Base-by-base conservation (phyloP, 148 eudicot species). In the Persicaria maculosa region DNA sequence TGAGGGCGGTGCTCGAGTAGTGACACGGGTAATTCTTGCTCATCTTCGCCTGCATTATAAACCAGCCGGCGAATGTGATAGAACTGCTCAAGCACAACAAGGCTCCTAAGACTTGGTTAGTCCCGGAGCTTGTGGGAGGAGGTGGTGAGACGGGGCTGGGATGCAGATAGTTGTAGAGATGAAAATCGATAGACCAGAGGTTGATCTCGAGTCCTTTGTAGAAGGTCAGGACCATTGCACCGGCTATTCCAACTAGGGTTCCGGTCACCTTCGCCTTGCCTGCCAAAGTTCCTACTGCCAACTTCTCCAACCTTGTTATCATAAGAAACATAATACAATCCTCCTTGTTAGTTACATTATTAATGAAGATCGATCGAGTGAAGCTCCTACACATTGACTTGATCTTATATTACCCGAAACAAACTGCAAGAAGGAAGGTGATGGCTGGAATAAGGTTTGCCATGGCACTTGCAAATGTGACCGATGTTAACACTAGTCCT, bases 181-280 rank as follows among this genome's bases (percentile, higher is more conserved):
- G 84, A 59, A 82, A 16, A 55, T 75, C 45, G 1, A 89, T 81
- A 43, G 85, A 61, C 89, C 89, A 81, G 10, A 86, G 9, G n/a
- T 90, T 74, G 31, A 92, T 79, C 19, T 80, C 82, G 2, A 75
- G 54, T 0, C 97, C 97, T 74, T 92, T 88, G 78, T 82, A 89
- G 72, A 89, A 83, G 7, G 93, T 89, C 43, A 89, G 85, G 1
- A 91, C 25, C 93, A 88, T 91, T 46, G 97, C 93, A 59, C 97
- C 97, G 44, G 81, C 79, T 4, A 91, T 83, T 31, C 92, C 86
- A 17, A 86, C 44, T n/a, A 85, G 16, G 9, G 97, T 91, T 31
- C 97, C 97, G 7, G 72, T 10, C 44, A 88, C 78, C 74, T 91
- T 91, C 17, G 93, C 90, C 79, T 83, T 86, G 1, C 97, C 93